Percentiles rank a stretch among this genome's conserved stretches.
Evolutionary conservation across 2,329 filamentous ascomycete species (phyloP).

Genomic region (Hypoxylon rubiginosum): DNA sequence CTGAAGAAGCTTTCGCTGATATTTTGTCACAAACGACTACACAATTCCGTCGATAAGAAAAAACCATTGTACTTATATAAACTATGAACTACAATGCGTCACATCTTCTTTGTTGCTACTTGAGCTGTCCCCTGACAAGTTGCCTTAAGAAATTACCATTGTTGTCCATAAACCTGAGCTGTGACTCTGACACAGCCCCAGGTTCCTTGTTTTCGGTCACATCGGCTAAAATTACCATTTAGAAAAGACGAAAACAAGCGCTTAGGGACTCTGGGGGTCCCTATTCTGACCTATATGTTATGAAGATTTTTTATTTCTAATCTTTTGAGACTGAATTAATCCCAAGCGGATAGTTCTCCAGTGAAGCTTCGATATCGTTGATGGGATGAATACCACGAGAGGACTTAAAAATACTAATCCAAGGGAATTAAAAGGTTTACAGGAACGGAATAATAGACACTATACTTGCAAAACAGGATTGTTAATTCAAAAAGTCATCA

Average conservation of each 20-base stretch:
- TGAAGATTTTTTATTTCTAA: background rate
- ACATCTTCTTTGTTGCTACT: background rate
- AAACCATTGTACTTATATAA: background rate
- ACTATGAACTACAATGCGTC: background rate
- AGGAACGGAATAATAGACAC: background rate
- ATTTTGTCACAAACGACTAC: too few relatives aligned
- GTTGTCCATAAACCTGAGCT: too few relatives aligned
- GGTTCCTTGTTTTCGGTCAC: background rate
- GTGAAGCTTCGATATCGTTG: background rate
- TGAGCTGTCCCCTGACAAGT: background rate
- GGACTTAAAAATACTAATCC: background rate
- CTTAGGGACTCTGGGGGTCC: background rate
- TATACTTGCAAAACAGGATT: too few relatives aligned
- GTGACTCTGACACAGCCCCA: too few relatives aligned
- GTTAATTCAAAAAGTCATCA: too few relatives aligned
- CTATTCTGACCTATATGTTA: background rate
- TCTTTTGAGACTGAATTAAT: background rate
- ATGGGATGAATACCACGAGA: too few relatives aligned
- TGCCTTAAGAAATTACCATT: too few relatives aligned
- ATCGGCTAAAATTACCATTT: background rate
- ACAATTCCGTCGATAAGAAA: too few relatives aligned
- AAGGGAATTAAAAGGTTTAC: background rate
- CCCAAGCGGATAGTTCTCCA: background rate
- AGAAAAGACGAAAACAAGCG: background rate
- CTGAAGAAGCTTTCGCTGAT: too few relatives aligned